Conservation (phyloP, 345 rosid genomes). For the Eutrema yunnanense region DNA sequence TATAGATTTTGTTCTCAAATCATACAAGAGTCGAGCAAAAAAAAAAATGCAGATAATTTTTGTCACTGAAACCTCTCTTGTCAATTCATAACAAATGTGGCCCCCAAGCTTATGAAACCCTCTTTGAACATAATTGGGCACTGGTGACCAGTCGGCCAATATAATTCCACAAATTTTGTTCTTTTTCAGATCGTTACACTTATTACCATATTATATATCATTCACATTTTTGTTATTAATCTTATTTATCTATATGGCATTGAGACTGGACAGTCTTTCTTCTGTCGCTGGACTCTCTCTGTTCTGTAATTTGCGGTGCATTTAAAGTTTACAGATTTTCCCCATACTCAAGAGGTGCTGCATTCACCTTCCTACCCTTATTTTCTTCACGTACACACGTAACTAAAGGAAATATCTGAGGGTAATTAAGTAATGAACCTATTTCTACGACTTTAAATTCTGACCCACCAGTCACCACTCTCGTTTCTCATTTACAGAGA, state of each 20-base stretch:
- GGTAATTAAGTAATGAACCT: slow-evolving; percentile 2
- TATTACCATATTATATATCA: not conserved
- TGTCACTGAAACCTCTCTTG: slow-evolving; percentile 7
- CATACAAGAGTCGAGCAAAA: not conserved
- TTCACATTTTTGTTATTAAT: not conserved
- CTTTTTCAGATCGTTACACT: not conserved
- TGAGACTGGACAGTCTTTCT: not conserved
- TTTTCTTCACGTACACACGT: not conserved
- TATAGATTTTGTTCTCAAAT: not conserved
- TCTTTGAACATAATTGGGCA: slow-evolving; percentile 13
- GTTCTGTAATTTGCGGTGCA: slow-evolving; percentile 28
- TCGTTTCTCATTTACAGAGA: not conserved
- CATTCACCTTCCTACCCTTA: slow-evolving; percentile 19
- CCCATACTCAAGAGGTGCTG: not conserved
- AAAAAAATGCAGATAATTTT: slow-evolving; percentile 6
- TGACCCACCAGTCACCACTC: slow-evolving; percentile 21
- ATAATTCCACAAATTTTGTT: slow-evolving; percentile 16
- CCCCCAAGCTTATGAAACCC: slow-evolving; percentile 18
- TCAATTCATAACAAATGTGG: slow-evolving; percentile 17
- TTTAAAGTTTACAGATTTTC: slow-evolving; percentile 15
- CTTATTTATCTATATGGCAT: not conserved
- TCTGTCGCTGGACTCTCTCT: slow-evolving; percentile 10
- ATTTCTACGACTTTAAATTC: slow-evolving; percentile 25
- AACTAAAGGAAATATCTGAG: not conserved
- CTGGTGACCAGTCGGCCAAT: slow-evolving; percentile 11